These are phyloP conservation scores for Aspergillus candidus DNA, from an alignment of 2,329 filamentous ascomycete species.

Conservation along the genomic window DNA sequence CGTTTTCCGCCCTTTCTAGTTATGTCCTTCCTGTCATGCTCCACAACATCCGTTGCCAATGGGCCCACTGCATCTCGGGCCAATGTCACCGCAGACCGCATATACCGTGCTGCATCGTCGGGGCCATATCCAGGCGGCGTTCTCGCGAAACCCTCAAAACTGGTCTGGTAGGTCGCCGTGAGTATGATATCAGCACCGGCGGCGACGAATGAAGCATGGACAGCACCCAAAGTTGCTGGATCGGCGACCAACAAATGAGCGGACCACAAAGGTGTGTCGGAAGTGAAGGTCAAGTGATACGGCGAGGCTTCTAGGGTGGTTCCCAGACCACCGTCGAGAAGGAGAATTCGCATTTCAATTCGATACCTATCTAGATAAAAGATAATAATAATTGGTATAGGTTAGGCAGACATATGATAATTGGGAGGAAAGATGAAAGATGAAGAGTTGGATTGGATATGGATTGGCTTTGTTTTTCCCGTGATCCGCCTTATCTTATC, in stretches of 20 bases:
- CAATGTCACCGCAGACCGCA: constrained; percentile 35
- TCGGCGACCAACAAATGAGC: constrained; percentile 57
- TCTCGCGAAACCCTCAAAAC: constrained; percentile 49
- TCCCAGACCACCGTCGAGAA: constrained; percentile 63
- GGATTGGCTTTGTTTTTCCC: too few relatives aligned
- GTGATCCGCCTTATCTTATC: too few relatives aligned
- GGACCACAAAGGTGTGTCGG: constrained; percentile 57
- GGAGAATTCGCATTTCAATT: not conserved
- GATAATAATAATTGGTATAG: too few relatives aligned
- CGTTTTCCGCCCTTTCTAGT: not conserved
- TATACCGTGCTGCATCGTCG: constrained; percentile 38
- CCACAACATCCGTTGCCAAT: too few relatives aligned
- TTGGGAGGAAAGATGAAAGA: too few relatives aligned
- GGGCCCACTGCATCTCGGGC: constrained; percentile 27
- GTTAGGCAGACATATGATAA: too few relatives aligned
- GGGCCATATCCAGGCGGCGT: constrained; percentile 46
- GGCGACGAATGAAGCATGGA: constrained; percentile 51
- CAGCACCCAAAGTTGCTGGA: constrained; percentile 47
- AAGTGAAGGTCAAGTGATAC: constrained; percentile 49
- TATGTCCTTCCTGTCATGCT: too few relatives aligned
- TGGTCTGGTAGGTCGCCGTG: constrained; percentile 64
- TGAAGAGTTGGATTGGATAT: too few relatives aligned
- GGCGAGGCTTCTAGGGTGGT: constrained; percentile 56
- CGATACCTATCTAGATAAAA: too few relatives aligned
- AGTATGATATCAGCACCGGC: constrained; percentile 58